Evolutionary conservation across 2,329 filamentous ascomycete genomes (phyloP).

Genomic region (Teratosphaeria viscida): DNA sequence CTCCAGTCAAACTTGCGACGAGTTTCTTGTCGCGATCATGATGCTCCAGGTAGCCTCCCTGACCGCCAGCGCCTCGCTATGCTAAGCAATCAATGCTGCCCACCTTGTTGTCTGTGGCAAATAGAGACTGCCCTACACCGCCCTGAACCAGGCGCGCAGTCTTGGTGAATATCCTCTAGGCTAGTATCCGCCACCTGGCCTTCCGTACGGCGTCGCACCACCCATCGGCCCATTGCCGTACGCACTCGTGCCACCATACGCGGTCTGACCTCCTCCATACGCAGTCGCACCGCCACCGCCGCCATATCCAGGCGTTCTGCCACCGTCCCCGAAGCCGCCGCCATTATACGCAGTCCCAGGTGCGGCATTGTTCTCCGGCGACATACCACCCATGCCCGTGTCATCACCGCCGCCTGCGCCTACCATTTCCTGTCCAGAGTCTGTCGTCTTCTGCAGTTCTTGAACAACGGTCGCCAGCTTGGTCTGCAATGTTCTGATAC

Average conservation of each 20-base stretch:
- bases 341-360: slow-evolving; percentile 4
- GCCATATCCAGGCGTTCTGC: slow-evolving; percentile 6
- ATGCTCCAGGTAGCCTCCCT: background rate
- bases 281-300: slow-evolving; percentile 2
- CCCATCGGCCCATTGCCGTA: slow-evolving; percentile 2
- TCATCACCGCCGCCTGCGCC: slow-evolving; percentile 48
- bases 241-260: slow-evolving; percentile 4
- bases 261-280: slow-evolving; percentile 4
- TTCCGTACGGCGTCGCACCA: slow-evolving; percentile 9
- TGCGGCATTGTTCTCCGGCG: slow-evolving; percentile 1
- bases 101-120: background rate
- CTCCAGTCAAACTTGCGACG: background rate
- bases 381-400: slow-evolving; percentile 44
- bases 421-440: slow-evolving; percentile 42
- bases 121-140: background rate
- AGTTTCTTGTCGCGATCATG: background rate
- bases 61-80: background rate
- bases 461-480: slow-evolving; percentile 77
- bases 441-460: slow-evolving; percentile 46
- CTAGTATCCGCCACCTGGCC: slow-evolving; percentile 4
- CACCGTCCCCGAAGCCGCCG: slow-evolving; percentile 3
- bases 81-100: background rate
- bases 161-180: background rate
- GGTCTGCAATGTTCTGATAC: slow-evolving; percentile 77
- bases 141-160: too few species aligned